Evolutionary conservation across 148 eudicot genomes (phyloP).

Genomic region (Drosera capensis): DNA sequence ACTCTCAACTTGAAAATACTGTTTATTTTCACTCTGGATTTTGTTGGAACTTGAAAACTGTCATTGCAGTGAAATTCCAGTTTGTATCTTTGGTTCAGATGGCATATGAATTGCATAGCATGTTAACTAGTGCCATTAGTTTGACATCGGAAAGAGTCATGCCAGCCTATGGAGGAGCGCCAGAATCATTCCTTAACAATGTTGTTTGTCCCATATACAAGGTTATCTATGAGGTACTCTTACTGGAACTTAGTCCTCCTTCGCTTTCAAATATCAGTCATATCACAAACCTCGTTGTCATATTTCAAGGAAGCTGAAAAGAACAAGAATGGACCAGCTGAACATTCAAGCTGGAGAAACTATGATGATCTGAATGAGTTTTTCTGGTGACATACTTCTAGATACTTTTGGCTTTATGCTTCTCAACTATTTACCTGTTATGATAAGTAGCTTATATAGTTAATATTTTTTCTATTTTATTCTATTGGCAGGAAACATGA

Average conservation of each 20-base stretch:
- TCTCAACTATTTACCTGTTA: neutral
- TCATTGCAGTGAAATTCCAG: too few species aligned
- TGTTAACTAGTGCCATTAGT: constrained; percentile 75
- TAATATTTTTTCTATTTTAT: neutral
- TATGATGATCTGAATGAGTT: constrained; percentile 93
- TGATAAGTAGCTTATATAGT: neutral
- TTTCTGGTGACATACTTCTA: constrained; percentile 43
- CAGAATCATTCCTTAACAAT: constrained; percentile 55
- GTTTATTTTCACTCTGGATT: neutral
- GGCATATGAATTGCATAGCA: constrained; percentile 86
- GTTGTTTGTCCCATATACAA: constrained; percentile 56
- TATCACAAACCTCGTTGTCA: constrained; percentile 13
- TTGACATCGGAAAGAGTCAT: constrained; percentile 68
- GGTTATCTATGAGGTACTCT: constrained; percentile 54
- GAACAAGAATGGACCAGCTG: constrained; percentile 67
- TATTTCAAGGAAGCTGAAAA: constrained; percentile 70
- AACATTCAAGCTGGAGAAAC: constrained; percentile 94
- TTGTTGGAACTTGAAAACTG: too few species aligned
- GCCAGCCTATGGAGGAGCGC: constrained; percentile 79
- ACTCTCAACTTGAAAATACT: too few species aligned
- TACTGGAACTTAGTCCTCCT: constrained; percentile 1
- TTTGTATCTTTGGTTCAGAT: constrained; percentile 42
- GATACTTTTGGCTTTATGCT: constrained; percentile 1
- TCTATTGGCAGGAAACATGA: constrained; percentile 53
- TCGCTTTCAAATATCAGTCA: constrained; percentile 2